Evolutionary conservation across 1,139 yeast species (phyloP), one percentile per base, ranked within the genome.

Genomic region (Yamadazyma sp.): DNA sequence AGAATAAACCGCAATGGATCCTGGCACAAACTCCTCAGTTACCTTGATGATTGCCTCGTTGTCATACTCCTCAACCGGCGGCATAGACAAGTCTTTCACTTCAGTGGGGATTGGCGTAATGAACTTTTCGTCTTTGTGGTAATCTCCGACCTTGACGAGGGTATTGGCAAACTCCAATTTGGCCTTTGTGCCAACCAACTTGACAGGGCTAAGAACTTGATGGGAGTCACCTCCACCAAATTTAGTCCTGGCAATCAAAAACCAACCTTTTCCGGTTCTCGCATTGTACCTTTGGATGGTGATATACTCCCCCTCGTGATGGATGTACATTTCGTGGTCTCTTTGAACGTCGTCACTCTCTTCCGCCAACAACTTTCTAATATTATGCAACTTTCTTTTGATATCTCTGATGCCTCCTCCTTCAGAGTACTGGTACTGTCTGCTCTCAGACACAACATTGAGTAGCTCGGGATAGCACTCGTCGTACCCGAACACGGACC

Each of bases 401-500:
- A 86, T 83, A 33, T 69, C 64, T 2, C 89, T 83, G 54, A 92
- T 89, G 29, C 98, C 98, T 7, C 11, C n/a, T 17, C 27, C 32
- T 20, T 41, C 17, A 6, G 60, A 61, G 20, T 66, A 74, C 1
- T 81, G 71, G 54, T 92, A 92, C 9, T 63, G 66, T 48, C 96
- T 75, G 2, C 61, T 65, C 57, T 92, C 98, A 26, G 70, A 64
- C n/a, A 92, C 98, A 36, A 92, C 83, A 56, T 89, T 83, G 34
- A 92, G 68, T 31, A 88, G 67, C 31, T 77, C 70, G 3, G 98
- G 97, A 57, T 83, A 92, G 39, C 92, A 78, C 62, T 92, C 98
- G 58, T 92, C 98, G 54, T 81, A 89, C 14, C 98, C 98, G 64
- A 87, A 84, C 1, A 89, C 95, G 1, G 97, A 85, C 1, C 98